phyloP scores from a whole-genome alignment of 495 filamentous ascomycete genomes.

The Neurospora discreta region DNA sequence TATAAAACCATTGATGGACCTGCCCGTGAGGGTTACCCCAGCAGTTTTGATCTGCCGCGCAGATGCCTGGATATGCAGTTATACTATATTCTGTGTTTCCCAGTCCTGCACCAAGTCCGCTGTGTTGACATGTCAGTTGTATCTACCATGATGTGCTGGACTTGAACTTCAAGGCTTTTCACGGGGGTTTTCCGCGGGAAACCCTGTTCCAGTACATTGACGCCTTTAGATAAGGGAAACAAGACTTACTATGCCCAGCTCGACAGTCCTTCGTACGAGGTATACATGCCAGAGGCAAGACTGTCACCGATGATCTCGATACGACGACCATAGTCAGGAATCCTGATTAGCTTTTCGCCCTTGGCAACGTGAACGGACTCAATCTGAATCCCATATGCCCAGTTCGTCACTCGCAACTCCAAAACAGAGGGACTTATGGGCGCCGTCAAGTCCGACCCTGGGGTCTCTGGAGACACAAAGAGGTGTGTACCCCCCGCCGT shows the following conservation, averaged over 20 bases:
- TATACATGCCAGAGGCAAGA: slow-evolving; percentile 47
- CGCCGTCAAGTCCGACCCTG: slow-evolving; percentile 27
- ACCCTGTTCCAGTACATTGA: too few relatives aligned
- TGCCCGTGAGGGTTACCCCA: slow-evolving; percentile 46
- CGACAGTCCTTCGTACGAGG: slow-evolving; percentile 52
- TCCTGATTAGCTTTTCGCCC: slow-evolving; percentile 37
- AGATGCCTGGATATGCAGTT: slow-evolving; percentile 53
- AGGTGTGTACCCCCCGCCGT: slow-evolving; percentile 50
- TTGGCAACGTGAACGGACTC: slow-evolving; percentile 40
- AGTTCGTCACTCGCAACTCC: slow-evolving; percentile 52
- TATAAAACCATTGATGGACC: slow-evolving; percentile 55
- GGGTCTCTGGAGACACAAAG: slow-evolving; percentile 36
- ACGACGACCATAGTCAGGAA: slow-evolving; percentile 38
- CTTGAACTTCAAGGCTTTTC: background rate
- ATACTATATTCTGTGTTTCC: slow-evolving; percentile 55
- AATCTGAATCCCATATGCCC: slow-evolving; percentile 55
- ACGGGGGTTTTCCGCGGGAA: too few relatives aligned
- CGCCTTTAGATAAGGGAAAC: background rate
- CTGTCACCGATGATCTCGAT: slow-evolving; percentile 60
- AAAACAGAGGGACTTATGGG: slow-evolving; percentile 36
- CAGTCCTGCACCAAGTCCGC: slow-evolving; percentile 44
- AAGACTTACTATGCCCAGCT: slow-evolving; percentile 41
- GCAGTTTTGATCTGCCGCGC: slow-evolving; percentile 46
- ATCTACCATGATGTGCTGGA: background rate
- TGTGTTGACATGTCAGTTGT: background rate